Conservation (phyloP, 805 yeast genomes). For the Hanseniaspora hatyaiensis region DNA sequence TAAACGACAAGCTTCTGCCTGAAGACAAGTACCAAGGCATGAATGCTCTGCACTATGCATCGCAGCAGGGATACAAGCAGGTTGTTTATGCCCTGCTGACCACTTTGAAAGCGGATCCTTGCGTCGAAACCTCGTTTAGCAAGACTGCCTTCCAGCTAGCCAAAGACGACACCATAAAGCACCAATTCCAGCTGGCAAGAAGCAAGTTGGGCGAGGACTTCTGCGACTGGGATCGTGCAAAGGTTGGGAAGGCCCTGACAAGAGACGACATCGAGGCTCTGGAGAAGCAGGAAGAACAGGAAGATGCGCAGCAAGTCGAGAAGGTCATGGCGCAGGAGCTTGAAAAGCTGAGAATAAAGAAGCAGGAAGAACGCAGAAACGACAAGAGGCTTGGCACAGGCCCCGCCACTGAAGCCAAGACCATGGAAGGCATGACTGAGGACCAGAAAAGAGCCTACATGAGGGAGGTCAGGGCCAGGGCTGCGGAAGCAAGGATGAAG, state of each 20-base stretch:
- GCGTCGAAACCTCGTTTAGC: slow-evolving; percentile 39
- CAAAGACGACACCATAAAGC: slow-evolving; percentile 35
- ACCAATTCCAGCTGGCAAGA: slow-evolving; percentile 60
- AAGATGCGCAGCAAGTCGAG: slow-evolving; percentile 33
- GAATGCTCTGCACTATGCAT: slow-evolving; percentile 58
- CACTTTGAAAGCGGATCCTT: slow-evolving; percentile 61
- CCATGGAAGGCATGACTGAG: slow-evolving; percentile 52
- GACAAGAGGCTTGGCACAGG: slow-evolving; percentile 22
- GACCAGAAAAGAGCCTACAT: slow-evolving; percentile 67
- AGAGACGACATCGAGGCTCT: slow-evolving; percentile 44
- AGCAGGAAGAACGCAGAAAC: slow-evolving; percentile 25
- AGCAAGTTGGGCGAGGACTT: slow-evolving; percentile 52
- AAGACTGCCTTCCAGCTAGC: slow-evolving; percentile 63
- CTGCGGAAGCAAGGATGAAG: slow-evolving; percentile 78
- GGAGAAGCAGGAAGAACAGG: slow-evolving; percentile 30
- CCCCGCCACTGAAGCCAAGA: slow-evolving; percentile 27
- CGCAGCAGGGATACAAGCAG: slow-evolving; percentile 53
- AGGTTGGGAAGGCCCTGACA: slow-evolving; percentile 48
- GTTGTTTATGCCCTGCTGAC: slow-evolving; percentile 52
- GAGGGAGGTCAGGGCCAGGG: slow-evolving; percentile 92
- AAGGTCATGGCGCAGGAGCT: slow-evolving; percentile 36
- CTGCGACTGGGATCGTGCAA: slow-evolving; percentile 60
- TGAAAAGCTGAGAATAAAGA: slow-evolving; percentile 33
- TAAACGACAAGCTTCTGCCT: slow-evolving; percentile 49
- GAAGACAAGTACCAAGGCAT: slow-evolving; percentile 32